Evolutionary conservation across 345 rosid species (phyloP), one percentile per base, ranked within the genome.

Genomic region (Ailanthus altissimus): DNA sequence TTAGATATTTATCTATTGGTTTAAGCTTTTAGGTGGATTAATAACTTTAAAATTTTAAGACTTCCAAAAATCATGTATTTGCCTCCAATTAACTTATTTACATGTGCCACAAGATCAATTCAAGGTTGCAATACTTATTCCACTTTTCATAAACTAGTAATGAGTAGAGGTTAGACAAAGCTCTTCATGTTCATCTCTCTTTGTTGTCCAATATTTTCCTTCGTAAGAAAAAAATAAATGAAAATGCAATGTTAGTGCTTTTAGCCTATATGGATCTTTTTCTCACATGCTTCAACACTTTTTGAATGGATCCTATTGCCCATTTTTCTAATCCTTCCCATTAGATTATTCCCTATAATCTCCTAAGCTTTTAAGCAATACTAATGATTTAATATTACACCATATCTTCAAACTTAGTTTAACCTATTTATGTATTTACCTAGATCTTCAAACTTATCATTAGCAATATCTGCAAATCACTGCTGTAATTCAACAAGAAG

Each of bases 271-370:
- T 69, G 82, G 82, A 67, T 64, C 75, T 51, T 40, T 3, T 75
- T 32, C 59, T 74, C 78, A 79, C 78, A 75, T 75, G 72, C 67
- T 47, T 21, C 14, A 49, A 43, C 58, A 57, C 74, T 54, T 79
- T 73, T 68, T 67, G 53, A 67, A 64, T 77, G 38, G 38, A 32
- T 3, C n/a, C n/a, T 3, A 32, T 32, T 3, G 3, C 38, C 3
- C 38, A n/a, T 32, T 32, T 32, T 32, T 16, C 51, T 45, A 49
- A 3, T 15, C 57, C 62, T 20, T 18, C 25, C 57, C 66, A 57
- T 57, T 26, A 13, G 13, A 36, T 50, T 28, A 7, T n/a, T 60
- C 28, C 23, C 67, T 42, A 46, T 58, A 60, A 46, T 16, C 43
- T 28, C 38, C 9, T 7, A 49, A 53, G 28, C 62, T 47, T 59